Percentiles rank a stretch among this genome's conserved stretches.
Conservation (phyloP, 129 eudicot species). For the Centella asiatica region DNA sequence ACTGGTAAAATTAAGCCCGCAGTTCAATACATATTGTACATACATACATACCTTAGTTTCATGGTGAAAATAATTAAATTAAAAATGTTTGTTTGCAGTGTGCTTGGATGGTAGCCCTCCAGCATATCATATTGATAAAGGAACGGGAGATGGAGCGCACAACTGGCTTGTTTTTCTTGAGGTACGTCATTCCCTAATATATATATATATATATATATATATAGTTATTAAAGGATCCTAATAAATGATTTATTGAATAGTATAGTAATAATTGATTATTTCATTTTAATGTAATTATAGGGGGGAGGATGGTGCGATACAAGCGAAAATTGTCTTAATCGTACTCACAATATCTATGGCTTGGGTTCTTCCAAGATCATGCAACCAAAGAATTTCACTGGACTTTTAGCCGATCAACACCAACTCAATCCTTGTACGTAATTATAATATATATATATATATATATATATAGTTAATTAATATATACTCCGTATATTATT, state of each 20-base stretch:
- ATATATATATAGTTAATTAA: neutral
- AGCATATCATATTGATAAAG: conserved; percentile 8
- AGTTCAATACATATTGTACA: too few relatives aligned
- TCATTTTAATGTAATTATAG: neutral
- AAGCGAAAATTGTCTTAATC: conserved; percentile 5
- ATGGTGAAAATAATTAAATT: too few relatives aligned
- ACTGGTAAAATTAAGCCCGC: too few relatives aligned
- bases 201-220: too few relatives aligned
- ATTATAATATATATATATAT: too few relatives aligned
- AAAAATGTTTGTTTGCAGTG: neutral
- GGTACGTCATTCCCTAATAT: too few relatives aligned
- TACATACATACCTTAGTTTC: too few relatives aligned
- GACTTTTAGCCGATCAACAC: neutral
- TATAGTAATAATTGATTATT: neutral
- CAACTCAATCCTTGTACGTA: conserved; percentile 11
- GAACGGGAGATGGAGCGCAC: conserved; percentile 3
- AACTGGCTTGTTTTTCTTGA: conserved; percentile 8
- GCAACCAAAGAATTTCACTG: conserved; percentile 11
- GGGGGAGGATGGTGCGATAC: conserved; percentile 16
- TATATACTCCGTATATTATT: neutral
- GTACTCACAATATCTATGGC: conserved; percentile 2
- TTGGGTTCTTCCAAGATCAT: conserved; percentile 8
- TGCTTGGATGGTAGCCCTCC: conserved; percentile 14
- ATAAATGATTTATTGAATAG: neutral
- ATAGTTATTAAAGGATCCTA: too few relatives aligned